Evolutionary conservation across 495 filamentous ascomycete species (phyloP), one percentile per base, ranked within the genome.

Genomic region (Talaromyces ruber): DNA sequence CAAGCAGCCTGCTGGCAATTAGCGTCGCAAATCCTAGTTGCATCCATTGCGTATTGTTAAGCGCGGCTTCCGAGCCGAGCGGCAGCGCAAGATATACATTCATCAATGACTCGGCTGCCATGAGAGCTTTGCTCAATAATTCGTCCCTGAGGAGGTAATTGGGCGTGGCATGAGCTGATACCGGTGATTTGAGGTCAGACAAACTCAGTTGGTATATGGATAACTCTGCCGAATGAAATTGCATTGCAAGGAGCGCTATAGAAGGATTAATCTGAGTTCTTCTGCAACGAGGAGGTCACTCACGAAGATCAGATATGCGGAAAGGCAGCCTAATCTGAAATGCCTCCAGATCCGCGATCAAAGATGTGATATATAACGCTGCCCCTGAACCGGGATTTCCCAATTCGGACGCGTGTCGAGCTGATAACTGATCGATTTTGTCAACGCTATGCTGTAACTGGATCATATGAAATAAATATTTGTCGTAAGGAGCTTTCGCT

Each of bases 41-140:
- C 8, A 70, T 45, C 66, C 68, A 70, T 56, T 70, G 64, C 8
- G 63, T 66, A 39, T 72, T 70, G 51, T 62, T 68, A 34, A 70
- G 66, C 6, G 60, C 66, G 4, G 62, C 4, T 54, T 67, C 68
- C 24, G 50, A 26, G 12, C 34, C 58, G 3, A 43, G 18, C n/a
- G 70, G 66, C 2, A 72, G 64, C 9, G 55, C 54, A 12, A 68
- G 32, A 37, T 66, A 69, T 28, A 65, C 6, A 32, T 55, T 58
- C 9, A 68, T 50, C 4, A 67, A 59, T 2, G 50, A 28, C 2
- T 67, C 62, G 8, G 64, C 39, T 14, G 68, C 63, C 45, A 56
- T 60, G 2, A 65, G 26, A 21, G 29, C 34, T 7, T 2, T 32
- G 22, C 25, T 16, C 26, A 62, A 50, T 16, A 62, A 55, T 30